phyloP scores from a whole-genome alignment of 2,329 filamentous ascomycete species.

The Raffaelea arxii region DNA sequence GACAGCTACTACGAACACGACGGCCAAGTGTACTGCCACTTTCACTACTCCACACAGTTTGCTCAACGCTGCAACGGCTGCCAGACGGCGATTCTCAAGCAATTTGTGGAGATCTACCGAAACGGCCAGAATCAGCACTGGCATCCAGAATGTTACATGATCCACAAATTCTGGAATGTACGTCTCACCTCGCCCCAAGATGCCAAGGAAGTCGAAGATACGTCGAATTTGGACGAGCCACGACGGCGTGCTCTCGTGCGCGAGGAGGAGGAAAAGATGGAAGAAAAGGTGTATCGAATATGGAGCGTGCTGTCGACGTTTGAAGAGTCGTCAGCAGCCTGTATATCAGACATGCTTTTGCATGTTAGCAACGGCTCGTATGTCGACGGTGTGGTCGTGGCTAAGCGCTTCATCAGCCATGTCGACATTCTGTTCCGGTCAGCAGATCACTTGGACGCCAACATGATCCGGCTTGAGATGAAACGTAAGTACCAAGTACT shows the following conservation, averaged over 20 bases:
- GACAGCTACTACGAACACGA: constrained; percentile 99
- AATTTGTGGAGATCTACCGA: constrained; percentile 97
- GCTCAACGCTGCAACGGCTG: constrained; percentile 95
- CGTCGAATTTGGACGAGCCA: constrained; percentile 32
- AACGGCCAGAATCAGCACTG: constrained; percentile 98
- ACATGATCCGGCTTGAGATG: constrained; percentile 57
- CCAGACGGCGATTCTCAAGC: constrained; percentile 93
- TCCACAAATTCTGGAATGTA: constrained; percentile 99
- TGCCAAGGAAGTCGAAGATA: constrained; percentile 19
- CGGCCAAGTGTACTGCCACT: constrained; percentile 93
- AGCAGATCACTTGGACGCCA: constrained; percentile 72
- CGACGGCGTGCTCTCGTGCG: constrained; percentile 68
- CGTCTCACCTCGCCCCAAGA: constrained; percentile 59
- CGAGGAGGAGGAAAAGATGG: constrained; percentile 84
- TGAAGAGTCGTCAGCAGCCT: constrained; percentile 93
- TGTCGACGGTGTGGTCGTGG: constrained; percentile 86
- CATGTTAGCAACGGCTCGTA: constrained; percentile 98
- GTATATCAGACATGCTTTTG: constrained; percentile 97
- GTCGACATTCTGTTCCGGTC: constrained; percentile 87
- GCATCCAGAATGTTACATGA: constrained; percentile 99
- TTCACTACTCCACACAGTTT: constrained; percentile 96
- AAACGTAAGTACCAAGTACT: no score
- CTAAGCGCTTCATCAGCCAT: constrained; percentile 92
- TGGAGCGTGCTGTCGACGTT: constrained; percentile 97
- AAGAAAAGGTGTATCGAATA: constrained; percentile 95